Evolutionary conservation across 495 filamentous ascomycete genomes (phyloP), one percentile per base, ranked within the genome.

Genomic region (Talaromyces stipitatus): DNA sequence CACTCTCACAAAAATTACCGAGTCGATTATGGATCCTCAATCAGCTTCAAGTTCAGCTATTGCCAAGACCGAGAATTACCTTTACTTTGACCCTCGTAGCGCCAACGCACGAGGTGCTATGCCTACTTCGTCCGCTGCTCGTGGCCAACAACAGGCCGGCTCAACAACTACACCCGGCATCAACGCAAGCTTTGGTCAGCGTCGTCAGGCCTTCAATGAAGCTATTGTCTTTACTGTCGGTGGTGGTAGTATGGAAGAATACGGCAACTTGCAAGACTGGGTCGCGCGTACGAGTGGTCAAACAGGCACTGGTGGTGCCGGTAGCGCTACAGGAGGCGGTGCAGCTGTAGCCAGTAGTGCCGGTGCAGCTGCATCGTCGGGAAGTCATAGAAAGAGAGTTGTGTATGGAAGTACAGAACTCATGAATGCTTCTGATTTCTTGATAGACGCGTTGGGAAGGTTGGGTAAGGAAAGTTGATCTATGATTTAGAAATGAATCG

Each of bases 181-280:
- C 4, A 83, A 84, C 8, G 92, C 94, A 2, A 95, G 85, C 56
- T 99, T 99, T 66, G 94, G 94, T 0, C 92, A 97, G 71, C 75
- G 92, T 38, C 78, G 94, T 56, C 95, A 97, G 62, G 92, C 91
- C 3, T 99, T 95, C 67, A 90, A 85, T 28, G 95, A 99, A 64
- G 92, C 94, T 7, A 86, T 97, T 56, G 95, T 97, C 26, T 97
- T 99, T 64, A 95, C 91, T 14, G 92, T 99, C 18, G 94, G 94
- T 10, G 94, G 94, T 54, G 94, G 95, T 23, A 96, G 91, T 64
- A 97, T 97, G 91, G 95, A 97, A 62, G 95, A 99, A 68, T 99
- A 99, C 69, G 92, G 92, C 12, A 99, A 99, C 67, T 69, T 99
- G 67, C 90, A 95, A 66, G 94, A 97, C 65, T 99, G 95, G 95